Evolutionary conservation across 129 eudicot genomes (phyloP).

Genomic region (Pittosporum tobira): DNA sequence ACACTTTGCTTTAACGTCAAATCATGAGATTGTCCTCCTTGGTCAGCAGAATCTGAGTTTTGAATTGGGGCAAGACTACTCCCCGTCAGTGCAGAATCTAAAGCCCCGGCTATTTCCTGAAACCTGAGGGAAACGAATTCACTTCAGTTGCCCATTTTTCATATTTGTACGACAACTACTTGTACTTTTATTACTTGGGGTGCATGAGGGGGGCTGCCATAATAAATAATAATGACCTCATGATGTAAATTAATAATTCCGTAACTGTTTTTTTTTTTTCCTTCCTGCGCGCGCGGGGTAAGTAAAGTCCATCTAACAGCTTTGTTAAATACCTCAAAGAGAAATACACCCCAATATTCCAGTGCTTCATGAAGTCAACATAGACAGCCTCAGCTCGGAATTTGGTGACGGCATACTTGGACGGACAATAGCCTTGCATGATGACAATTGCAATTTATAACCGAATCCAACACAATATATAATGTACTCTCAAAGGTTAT

Average conservation of each 20-base stretch:
- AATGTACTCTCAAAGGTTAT: not conserved
- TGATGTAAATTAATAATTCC: too few species aligned
- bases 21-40: conserved; percentile 18
- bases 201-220: too few species aligned
- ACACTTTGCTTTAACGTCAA: conserved; percentile 66
- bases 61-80: conserved; percentile 44
- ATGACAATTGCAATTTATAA: conserved; percentile 18
- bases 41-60: conserved; percentile 35
- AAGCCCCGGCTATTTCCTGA: conserved; percentile 91
- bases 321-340: conserved; percentile 58
- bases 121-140: conserved; percentile 46
- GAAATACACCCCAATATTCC: conserved; percentile 97
- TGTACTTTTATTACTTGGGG: too few species aligned
- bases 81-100: conserved; percentile 71
- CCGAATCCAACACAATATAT: not conserved
- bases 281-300: too few species aligned
- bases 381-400: conserved; percentile 77
- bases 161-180: not conserved
- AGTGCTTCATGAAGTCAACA: conserved; percentile 83
- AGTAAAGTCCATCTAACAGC: not conserved
- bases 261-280: too few species aligned
- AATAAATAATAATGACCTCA: too few species aligned
- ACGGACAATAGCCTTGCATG: conserved; percentile 68
- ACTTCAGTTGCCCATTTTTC: conserved; percentile 9
- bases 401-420: conserved; percentile 68